phyloP scores from a whole-genome alignment of 805 yeast species.

The Saccharomyces cerevisiae region DNA sequence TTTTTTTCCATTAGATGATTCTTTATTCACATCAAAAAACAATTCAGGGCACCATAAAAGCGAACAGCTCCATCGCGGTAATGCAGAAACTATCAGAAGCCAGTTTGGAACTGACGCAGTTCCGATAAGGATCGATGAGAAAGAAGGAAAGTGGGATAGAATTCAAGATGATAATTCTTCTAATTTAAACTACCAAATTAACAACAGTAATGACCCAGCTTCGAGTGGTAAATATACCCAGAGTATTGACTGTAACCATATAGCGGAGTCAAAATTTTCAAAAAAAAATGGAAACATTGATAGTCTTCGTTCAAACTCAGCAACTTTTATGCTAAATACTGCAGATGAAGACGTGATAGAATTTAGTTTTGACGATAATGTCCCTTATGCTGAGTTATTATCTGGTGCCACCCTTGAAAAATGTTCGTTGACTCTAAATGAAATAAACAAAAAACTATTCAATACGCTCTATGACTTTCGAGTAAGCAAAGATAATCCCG shows the following conservation, averaged over 20 bases:
- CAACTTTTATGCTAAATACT: neutral
- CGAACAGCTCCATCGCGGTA: neutral
- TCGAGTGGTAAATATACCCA: neutral
- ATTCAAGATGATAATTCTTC: neutral
- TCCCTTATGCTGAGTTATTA: neutral
- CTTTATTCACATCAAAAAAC: neutral
- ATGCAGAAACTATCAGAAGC: neutral
- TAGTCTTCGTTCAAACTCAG: neutral
- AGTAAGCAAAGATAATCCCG: neutral
- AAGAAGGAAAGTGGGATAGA: neutral
- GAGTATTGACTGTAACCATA: neutral
- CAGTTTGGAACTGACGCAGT: neutral
- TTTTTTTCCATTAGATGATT: neutral
- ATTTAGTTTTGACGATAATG: neutral
- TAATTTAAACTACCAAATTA: neutral
- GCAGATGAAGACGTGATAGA: neutral
- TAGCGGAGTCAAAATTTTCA: neutral
- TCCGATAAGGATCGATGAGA: neutral
- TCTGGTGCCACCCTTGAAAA: neutral
- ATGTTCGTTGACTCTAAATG: neutral
- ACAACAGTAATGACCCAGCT: neutral
- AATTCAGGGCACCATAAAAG: neutral
- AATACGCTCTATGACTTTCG: neutral
- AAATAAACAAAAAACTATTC: neutral
- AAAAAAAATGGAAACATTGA: neutral